Conservation (phyloP, 495 filamentous ascomycete genomes). For the Pyrenula aspistea region DNA sequence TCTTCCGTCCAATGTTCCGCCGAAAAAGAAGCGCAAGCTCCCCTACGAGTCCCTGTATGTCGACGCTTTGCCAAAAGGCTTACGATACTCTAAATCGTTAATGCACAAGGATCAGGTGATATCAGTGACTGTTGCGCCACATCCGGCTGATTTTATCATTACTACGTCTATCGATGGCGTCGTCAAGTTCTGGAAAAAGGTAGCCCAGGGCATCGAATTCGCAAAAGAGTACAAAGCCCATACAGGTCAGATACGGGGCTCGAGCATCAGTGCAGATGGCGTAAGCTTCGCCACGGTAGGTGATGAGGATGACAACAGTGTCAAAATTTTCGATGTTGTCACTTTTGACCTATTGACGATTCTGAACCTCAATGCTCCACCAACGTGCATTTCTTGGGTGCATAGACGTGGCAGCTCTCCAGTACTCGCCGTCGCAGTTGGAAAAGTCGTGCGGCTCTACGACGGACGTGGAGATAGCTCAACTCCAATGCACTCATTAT, state of each 20-base stretch:
- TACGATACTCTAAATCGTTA: conserved; percentile 86
- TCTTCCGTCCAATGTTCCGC: conserved; percentile 59
- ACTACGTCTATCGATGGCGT: conserved; percentile 86
- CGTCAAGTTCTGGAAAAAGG: conserved; percentile 99
- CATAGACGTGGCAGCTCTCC: conserved; percentile 82
- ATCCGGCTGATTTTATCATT: conserved; percentile 78
- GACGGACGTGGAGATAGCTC: conserved; percentile 79
- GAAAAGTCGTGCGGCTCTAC: conserved; percentile 63
- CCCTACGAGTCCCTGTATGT: conserved; percentile 92
- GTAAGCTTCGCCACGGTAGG: conserved; percentile 89
- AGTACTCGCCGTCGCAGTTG: conserved; percentile 80
- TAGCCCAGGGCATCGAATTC: conserved; percentile 80
- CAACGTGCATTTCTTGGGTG: conserved; percentile 83
- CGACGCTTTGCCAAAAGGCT: conserved; percentile 69
- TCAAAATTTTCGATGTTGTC: conserved; percentile 94
- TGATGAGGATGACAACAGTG: conserved; percentile 51
- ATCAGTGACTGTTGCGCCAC: conserved; percentile 74
- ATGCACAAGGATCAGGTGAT: conserved; percentile 96
- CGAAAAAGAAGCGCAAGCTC: conserved; percentile 86
- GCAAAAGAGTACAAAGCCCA: conserved; percentile 96
- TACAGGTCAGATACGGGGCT: conserved; percentile 67
- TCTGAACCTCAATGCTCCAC: conserved; percentile 58
- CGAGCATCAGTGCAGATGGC: conserved; percentile 77
- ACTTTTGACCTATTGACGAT: conserved; percentile 84
- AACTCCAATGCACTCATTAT: conserved; percentile 60